Evolutionary conservation across 257 asterid genomes (phyloP), one percentile per base, ranked within the genome.

Genomic region (Nicotiana obtusifolia): DNA sequence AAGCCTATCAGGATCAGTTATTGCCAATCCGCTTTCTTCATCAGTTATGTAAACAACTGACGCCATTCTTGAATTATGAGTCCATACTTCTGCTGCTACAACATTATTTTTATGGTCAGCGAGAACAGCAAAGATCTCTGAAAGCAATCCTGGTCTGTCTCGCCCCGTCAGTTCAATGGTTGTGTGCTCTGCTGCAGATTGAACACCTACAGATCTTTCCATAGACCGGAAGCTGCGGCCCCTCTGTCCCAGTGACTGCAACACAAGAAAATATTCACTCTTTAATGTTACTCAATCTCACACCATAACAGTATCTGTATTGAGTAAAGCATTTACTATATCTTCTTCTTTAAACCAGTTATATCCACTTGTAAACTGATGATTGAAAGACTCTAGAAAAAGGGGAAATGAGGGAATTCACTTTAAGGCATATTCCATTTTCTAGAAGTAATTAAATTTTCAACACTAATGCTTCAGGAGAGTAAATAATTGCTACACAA

Each of bases 51-150:
- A 90, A 52, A 93, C 89, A 16, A 95, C 92, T 0, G 98, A 89
- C 4, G 99, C 99, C 93, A 93, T 90, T 86, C 99, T 88, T 15
- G 97, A 87, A 82, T 93, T 93, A 66, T 95, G 99, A 17, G 99
- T 95, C 99, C 99, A 95, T 5, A 93, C 98, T 89, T 95, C 98
- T 0, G 97, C 95, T 15, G 95, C 94, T 13, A 88, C 97, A 41
- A 93, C 89, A 37, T 93, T 95, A 30, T 97, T 93, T 77, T 91
- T 95, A 5, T 87, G 93, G 82, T 93, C 95, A 0, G 97, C 78
- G 61, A 95, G 97, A 83, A 95, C 92, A 1, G 99, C 99, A 83
- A 90, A 93, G 73, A 93, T 84, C 83, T 92, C 98, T 0, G 99
- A 95, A 65, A 95, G 94, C 84, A 93, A 80, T 66, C 99, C 99